Base-by-base conservation (phyloP, 345 rosid species). In the Fremontodendron californicum region DNA sequence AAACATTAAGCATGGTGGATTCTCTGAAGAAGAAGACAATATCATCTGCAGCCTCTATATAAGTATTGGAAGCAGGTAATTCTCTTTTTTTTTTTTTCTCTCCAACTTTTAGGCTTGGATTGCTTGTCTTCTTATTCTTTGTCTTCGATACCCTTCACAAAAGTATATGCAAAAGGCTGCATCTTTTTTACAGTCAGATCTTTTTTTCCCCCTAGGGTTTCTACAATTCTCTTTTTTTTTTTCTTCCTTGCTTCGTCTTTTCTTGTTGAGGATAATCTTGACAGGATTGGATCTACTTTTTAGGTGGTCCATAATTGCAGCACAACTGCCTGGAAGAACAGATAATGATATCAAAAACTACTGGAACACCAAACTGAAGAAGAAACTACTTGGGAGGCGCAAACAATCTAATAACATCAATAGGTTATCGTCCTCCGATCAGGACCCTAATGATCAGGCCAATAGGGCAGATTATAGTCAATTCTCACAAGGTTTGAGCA, bases 281-380 rank as follows among this genome's bases (percentile, higher is more conserved):
- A 58, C 21, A 23, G 49, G 16, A 13, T 40, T 9, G 11, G 31
- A 10, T 64, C 23, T 63, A 13, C 42, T 49, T 33, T 79, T 42
- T 82, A 95, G 99, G 85, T 95, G 99, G 98, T 95, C 99, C 15
- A 92, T 95, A 82, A 95, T 95, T 84, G 99, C 99, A 42, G 99
- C 99, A 8, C 99, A 95, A 75, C 84, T 95, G 78, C 98, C 99
- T 18, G 99, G 99, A 77, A 89, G 99, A 78, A 95, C 99, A 19
- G 99, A 95, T 80, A 93, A 95, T 75, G 99, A 95, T 78, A 92
- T 95, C 25, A 95, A 95, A 81, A 95, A 95, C 79, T 92, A 95
- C 75, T 95, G 99, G 99, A 95, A 95, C 89, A 93, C 98, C 46
- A 91, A 91, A 77, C 68, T 95, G 88, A 95, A 95, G 96, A 95